Evolutionary conservation across 352 stramenopile species (phyloP).

Genomic region (Phytophthora pinifolia): DNA sequence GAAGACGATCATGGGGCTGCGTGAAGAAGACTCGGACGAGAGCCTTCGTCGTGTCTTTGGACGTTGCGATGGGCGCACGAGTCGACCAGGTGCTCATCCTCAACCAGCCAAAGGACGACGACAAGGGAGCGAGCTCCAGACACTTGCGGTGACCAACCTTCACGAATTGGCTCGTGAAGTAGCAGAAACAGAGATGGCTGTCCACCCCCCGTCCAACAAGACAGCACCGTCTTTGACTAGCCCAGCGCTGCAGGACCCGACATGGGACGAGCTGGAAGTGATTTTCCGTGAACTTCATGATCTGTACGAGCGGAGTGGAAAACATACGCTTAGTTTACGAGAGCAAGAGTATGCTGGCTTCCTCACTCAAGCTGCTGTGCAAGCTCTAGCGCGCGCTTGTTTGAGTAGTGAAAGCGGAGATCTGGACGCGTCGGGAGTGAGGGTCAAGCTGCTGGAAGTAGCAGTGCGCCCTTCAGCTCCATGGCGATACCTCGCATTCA

Average conservation of each 20-base stretch:
- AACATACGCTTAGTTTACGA: conserved; percentile 11
- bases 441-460: conserved; percentile 44
- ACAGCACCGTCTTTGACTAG: conserved; percentile 7
- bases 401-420: conserved; percentile 15
- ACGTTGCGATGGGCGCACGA: conserved; percentile 18
- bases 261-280: conserved; percentile 35
- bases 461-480: conserved; percentile 36
- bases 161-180: conserved; percentile 25
- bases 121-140: conserved; percentile 12
- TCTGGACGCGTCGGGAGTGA: conserved; percentile 23
- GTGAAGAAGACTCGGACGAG: conserved; percentile 28
- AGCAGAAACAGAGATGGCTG: conserved; percentile 19
- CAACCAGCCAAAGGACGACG: conserved; percentile 7
- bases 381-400: conserved; percentile 19
- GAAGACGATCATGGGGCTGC: conserved; percentile 15
- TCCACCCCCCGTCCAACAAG: conserved; percentile 12
- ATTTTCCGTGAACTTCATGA: conserved; percentile 39
- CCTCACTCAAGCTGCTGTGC: conserved; percentile 27
- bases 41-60: conserved; percentile 29
- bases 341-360: conserved; percentile 30
- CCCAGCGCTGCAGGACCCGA: conserved; percentile 5
- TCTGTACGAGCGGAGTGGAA: conserved; percentile 20
- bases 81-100: neutral
- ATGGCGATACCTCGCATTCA: conserved; percentile 44
- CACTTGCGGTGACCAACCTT: conserved; percentile 34